Evolutionary conservation across 1,284 basidiomycete genomes (phyloP).

Genomic region (Trametes polyzona): DNA sequence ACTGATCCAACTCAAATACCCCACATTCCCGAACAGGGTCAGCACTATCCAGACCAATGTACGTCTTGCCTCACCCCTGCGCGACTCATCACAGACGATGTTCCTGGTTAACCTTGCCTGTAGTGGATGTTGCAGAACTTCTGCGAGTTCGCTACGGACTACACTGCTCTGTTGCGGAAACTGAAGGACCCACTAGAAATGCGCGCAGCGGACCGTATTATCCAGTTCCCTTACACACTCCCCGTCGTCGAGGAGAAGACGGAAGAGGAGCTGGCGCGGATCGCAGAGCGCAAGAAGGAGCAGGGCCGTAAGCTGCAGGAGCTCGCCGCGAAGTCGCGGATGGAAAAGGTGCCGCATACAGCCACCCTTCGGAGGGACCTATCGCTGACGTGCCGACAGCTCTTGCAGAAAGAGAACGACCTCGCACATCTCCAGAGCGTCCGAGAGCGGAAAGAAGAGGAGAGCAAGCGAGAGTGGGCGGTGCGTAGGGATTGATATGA

Average conservation of each 20-base stretch:
- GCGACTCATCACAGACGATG: too few species aligned
- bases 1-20: constrained; percentile 94
- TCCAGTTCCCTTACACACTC: constrained; percentile 84
- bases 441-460: constrained; percentile 65
- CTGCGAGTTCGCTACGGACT: constrained; percentile 86
- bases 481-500: constrained; percentile 43
- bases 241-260: constrained; percentile 85
- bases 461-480: constrained; percentile 79
- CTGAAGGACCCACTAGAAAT: constrained; percentile 69
- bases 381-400: constrained; percentile 41
- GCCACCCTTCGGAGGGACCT: not conserved
- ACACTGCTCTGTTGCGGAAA: constrained; percentile 65
- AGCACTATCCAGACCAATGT: constrained; percentile 60
- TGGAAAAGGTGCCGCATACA: constrained; percentile 76
- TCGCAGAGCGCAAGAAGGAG: constrained; percentile 82
- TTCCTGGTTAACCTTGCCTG: not conserved
- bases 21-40: constrained; percentile 77
- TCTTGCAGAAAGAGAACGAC: constrained; percentile 83
- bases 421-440: constrained; percentile 74
- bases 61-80: constrained; percentile 26
- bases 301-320: constrained; percentile 90
- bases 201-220: constrained; percentile 69
- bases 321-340: constrained; percentile 85
- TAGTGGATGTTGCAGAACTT: constrained; percentile 92
- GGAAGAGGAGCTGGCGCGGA: constrained; percentile 84